Conservation (phyloP, 2,329 filamentous ascomycete genomes). For the Lachnellula arida region DNA sequence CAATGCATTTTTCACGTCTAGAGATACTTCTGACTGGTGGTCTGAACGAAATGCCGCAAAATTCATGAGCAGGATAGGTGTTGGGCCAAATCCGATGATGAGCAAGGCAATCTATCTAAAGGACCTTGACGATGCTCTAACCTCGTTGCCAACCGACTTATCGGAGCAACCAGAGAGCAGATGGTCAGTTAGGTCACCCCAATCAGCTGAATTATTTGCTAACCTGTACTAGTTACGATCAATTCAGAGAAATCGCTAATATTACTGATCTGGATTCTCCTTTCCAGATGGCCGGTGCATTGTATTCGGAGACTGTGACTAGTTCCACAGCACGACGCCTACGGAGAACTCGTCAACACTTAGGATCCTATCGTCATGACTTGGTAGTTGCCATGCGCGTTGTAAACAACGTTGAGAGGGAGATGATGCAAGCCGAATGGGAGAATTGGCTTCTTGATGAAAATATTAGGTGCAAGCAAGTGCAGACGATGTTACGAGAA, state of each 20-base stretch:
- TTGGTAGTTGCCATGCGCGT: conserved; percentile 85
- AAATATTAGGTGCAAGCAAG: conserved; percentile 66
- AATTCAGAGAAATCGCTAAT: conserved; percentile 56
- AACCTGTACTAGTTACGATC: conserved; percentile 45
- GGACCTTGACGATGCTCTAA: conserved; percentile 65
- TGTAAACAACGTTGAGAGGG: conserved; percentile 82
- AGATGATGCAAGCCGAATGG: conserved; percentile 84
- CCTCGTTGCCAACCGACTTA: conserved; percentile 19
- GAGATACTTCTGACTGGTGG: conserved; percentile 76
- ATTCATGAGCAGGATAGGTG: conserved; percentile 78
- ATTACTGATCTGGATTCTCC: conserved; percentile 53
- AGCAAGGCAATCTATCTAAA: conserved; percentile 77
- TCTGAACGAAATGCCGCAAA: conserved; percentile 71
- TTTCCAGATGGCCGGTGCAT: conserved; percentile 47
- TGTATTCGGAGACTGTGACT: conserved; percentile 44
- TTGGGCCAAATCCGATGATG: conserved; percentile 75
- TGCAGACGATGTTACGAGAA: conserved; percentile 42
- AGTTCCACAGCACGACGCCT: conserved; percentile 58
- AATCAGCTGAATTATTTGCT: conserved; percentile 2
- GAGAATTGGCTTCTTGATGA: conserved; percentile 88
- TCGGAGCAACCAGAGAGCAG: conserved; percentile 39
- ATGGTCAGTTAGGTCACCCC: conserved; percentile 37
- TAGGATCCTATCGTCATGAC: conserved; percentile 84
- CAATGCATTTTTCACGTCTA: conserved; percentile 72
- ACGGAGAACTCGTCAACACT: conserved; percentile 72